A percentile compares a stretch with the other conserved stretches of the same genome.
These are phyloP conservation scores for Lentinula guzmanii DNA, from an alignment of 768 basidiomycete species.

Conservation along the genomic window DNA sequence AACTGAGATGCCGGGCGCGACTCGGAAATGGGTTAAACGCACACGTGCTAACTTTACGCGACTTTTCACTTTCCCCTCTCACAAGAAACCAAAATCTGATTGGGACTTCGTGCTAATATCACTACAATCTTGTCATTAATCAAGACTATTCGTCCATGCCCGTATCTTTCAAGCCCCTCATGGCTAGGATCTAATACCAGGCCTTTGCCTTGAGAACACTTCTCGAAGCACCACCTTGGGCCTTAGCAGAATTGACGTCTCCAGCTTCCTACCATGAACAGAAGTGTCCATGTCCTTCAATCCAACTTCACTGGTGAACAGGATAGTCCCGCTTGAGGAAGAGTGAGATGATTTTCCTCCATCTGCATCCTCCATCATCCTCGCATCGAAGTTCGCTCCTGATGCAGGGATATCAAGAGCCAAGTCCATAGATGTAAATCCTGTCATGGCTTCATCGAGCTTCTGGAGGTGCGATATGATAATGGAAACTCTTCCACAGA, in stretches of 20 bases:
- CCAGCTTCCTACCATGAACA: background rate
- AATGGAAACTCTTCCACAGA: background rate
- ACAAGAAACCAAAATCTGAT: too few relatives aligned
- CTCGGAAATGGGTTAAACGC: background rate
- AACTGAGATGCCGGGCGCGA: too few relatives aligned
- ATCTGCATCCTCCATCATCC: background rate
- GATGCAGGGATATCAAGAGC: background rate
- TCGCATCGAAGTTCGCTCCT: background rate
- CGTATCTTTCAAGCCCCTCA: too few relatives aligned
- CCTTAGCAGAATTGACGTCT: background rate
- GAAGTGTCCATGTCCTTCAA: background rate
- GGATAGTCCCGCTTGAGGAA: background rate
- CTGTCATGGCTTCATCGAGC: background rate
- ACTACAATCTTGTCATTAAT: too few relatives aligned
- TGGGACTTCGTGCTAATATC: too few relatives aligned
- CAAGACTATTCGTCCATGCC: too few relatives aligned
- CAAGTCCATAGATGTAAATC: background rate
- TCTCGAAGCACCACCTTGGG: background rate
- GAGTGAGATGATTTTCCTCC: background rate
- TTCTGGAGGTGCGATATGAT: background rate
- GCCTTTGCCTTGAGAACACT: background rate
- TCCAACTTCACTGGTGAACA: background rate
- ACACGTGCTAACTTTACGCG: too few relatives aligned
- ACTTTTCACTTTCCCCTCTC: too few relatives aligned
- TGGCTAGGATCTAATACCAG: background rate